Evolutionary conservation across 1,284 basidiomycete genomes (phyloP).

Genomic region (Anthracocystis setariae): DNA sequence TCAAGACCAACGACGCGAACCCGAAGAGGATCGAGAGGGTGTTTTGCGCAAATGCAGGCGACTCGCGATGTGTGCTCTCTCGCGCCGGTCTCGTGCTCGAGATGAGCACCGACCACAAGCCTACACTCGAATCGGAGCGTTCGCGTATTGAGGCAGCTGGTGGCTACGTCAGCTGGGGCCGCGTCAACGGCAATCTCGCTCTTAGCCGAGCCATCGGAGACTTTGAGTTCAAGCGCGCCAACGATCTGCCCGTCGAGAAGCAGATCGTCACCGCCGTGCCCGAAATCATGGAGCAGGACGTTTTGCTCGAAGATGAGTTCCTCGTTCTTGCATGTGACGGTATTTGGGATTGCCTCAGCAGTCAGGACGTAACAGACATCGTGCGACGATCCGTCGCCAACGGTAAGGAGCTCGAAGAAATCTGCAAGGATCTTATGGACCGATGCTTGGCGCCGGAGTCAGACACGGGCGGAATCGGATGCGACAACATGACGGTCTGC

Average conservation of each 20-base stretch:
- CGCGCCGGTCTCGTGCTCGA: slow-evolving; percentile 85
- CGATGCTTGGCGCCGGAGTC: slow-evolving; percentile 94
- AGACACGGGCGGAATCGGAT: slow-evolving; percentile 91
- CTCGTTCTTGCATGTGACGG: slow-evolving; percentile 95
- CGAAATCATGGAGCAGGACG: slow-evolving; percentile 83
- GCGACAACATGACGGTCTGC: slow-evolving; percentile 98
- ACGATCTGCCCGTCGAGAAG: slow-evolving; percentile 80
- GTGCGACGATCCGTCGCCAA: slow-evolving; percentile 84
- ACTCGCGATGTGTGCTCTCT: slow-evolving; percentile 91
- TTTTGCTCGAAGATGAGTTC: slow-evolving; percentile 91
- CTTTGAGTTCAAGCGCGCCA: slow-evolving; percentile 98
- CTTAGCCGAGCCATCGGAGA: slow-evolving; percentile 95
- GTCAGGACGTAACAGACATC: slow-evolving; percentile 92
- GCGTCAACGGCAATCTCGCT: slow-evolving; percentile 97
- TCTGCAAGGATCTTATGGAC: slow-evolving; percentile 90
- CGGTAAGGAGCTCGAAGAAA: slow-evolving; percentile 80
- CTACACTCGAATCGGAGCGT: slow-evolving; percentile 84
- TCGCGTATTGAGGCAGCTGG: slow-evolving; percentile 90
- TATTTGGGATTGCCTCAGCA: slow-evolving; percentile 97
- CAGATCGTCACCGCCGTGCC: slow-evolving; percentile 97
- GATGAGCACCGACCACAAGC: slow-evolving; percentile 96
- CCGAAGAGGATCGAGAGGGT: slow-evolving; percentile 49
- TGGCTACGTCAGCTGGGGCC: slow-evolving; percentile 95
- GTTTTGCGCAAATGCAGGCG: slow-evolving; percentile 86
- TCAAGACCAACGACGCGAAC: slow-evolving; percentile 24